Conservation (phyloP, 2,329 filamentous ascomycete genomes). For the Nakataea oryzae region DNA sequence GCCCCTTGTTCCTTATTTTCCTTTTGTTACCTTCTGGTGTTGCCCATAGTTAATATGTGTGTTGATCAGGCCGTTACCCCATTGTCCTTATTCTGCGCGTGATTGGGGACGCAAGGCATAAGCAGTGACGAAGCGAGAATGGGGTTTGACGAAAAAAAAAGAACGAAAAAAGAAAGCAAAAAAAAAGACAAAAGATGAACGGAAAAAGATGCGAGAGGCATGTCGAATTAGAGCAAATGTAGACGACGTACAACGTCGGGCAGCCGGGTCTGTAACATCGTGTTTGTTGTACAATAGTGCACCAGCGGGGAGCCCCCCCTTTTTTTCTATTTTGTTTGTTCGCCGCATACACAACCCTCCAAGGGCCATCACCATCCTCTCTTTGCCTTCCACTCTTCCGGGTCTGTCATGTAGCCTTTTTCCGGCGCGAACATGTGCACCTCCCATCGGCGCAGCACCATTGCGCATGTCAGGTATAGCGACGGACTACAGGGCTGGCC, state of each 20-base stretch:
- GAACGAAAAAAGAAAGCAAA: conserved; percentile 2
- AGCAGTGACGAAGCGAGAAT: not conserved
- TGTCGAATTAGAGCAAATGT: no score
- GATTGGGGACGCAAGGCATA: not conserved
- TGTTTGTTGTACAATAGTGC: not conserved
- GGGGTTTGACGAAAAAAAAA: conserved; percentile 1
- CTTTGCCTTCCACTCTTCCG: no score
- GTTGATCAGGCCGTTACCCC: not conserved
- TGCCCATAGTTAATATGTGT: not conserved
- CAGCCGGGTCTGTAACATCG: not conserved
- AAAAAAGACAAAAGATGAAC: not conserved
- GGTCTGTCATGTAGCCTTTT: no score
- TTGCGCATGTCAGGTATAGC: no score
- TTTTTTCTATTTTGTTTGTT: not conserved
- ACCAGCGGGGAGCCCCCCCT: not conserved
- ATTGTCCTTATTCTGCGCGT: not conserved
- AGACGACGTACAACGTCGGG: not conserved
- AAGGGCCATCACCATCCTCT: no score
- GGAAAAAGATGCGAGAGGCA: not conserved
- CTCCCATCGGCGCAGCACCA: no score
- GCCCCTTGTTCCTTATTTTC: not conserved
- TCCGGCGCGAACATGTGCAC: no score
- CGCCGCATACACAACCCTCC: no score
- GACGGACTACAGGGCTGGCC: no score
- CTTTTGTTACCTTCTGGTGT: not conserved